phyloP scores from a whole-genome alignment of 768 basidiomycete species.

The Lentinula edodes region DNA sequence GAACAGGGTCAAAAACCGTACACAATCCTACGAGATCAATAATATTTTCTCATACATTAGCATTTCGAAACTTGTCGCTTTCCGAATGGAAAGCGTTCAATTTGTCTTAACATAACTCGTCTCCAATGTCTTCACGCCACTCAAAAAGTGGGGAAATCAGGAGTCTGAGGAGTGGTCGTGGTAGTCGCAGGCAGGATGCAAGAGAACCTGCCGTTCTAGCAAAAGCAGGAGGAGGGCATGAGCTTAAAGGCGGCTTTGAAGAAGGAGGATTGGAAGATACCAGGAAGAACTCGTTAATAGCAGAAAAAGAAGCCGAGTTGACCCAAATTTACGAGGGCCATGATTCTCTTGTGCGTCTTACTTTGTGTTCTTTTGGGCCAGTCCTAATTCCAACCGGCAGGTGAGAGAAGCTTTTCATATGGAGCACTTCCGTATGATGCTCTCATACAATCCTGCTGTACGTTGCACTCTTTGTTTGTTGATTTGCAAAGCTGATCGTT shows the following conservation, averaged over 20 bases:
- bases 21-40: conserved; percentile 61
- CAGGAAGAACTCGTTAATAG: conserved; percentile 44
- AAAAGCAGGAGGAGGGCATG: not conserved
- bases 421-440: conserved; percentile 71
- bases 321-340: conserved; percentile 57
- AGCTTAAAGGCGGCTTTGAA: not conserved
- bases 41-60: conserved; percentile 3
- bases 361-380: not conserved
- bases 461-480: conserved; percentile 14
- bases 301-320: conserved; percentile 53
- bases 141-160: not conserved
- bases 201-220: not conserved
- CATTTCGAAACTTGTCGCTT: not conserved
- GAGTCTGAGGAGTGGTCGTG: not conserved
- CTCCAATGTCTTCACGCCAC: not conserved
- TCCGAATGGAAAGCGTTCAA: not conserved
- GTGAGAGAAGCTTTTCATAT: conserved; percentile 88
- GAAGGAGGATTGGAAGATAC: conserved; percentile 11
- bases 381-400: conserved; percentile 26
- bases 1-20: conserved; percentile 38
- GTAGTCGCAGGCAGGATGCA: not conserved
- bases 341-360: conserved; percentile 63
- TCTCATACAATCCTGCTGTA: conserved; percentile 74
- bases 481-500: not conserved
- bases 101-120: not conserved